Evolutionary conservation across 1,284 basidiomycete genomes (phyloP).

Genomic region (Inonotus hispidus): DNA sequence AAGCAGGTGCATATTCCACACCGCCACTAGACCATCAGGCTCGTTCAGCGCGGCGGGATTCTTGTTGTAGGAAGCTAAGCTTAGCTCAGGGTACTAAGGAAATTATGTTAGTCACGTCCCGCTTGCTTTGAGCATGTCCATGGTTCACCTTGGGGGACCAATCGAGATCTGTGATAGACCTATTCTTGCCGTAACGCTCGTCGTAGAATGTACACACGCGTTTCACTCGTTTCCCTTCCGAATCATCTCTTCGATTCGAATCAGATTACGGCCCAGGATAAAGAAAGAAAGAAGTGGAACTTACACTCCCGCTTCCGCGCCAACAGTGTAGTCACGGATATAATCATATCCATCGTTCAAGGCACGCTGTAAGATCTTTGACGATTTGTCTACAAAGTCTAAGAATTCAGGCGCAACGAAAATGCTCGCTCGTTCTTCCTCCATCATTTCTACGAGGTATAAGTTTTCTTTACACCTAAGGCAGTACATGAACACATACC

Average conservation of each 20-base stretch:
- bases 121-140: background rate
- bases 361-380: slow-evolving; percentile 94
- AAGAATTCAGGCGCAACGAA: slow-evolving; percentile 84
- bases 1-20: slow-evolving; percentile 95
- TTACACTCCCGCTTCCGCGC: slow-evolving; percentile 69
- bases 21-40: slow-evolving; percentile 93
- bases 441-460: slow-evolving; percentile 60
- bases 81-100: slow-evolving; percentile 87
- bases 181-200: slow-evolving; percentile 82
- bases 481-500: slow-evolving; percentile 34
- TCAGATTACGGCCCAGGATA: background rate
- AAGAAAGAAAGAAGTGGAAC: slow-evolving; percentile 26
- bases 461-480: background rate
- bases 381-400: slow-evolving; percentile 92
- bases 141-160: slow-evolving; percentile 88
- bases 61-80: slow-evolving; percentile 94
- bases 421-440: slow-evolving; percentile 79
- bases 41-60: slow-evolving; percentile 87
- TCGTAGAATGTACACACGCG: slow-evolving; percentile 86
- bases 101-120: slow-evolving; percentile 4
- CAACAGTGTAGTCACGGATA: slow-evolving; percentile 90
- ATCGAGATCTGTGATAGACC: slow-evolving; percentile 93
- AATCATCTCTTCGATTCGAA: slow-evolving; percentile 65
- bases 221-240: slow-evolving; percentile 84
- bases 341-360: slow-evolving; percentile 96